Evolutionary conservation across 2,329 filamentous ascomycete species (phyloP), one percentile per base, ranked within the genome.

Genomic region (Hymenoscyphus repandus): DNA sequence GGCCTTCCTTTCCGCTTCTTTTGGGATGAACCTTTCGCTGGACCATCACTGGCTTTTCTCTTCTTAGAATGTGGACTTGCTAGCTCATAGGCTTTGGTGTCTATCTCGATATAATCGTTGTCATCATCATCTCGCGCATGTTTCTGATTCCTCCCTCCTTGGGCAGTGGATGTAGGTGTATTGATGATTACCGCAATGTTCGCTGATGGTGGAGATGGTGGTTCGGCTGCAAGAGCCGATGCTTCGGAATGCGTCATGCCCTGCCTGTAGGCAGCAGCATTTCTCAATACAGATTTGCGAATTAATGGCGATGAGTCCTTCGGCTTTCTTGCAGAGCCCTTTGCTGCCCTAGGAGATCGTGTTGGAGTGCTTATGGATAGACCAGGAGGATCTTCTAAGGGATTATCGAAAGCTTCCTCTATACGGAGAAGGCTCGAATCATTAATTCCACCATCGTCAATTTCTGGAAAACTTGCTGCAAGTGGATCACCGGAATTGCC

Each of bases 401-500:
- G 33, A 42, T 60, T 33, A 42, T 62, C 62, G 42, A 52, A 58
- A 45, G 56, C 51, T 33, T 51, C 47, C 43, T 64, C 58, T 6
- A 63, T 32, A 47, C 62, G 52, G 10, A 64, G 17, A 12, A 64
- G 51, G 44, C 63, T 65, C 12, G 60, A 61, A 31, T 65, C 61
- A 38, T 66, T 60, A 36, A 47, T 40, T 6, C 45, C 40, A 30
- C 31, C 36, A 36, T 36, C 37, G 32, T 47, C 45, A 7, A 27
- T 18, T 20, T 40, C 37, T n/a, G 37, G 13, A 6, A 18, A 60
- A 36, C 22, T 64, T 58, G 45, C 54, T 59, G 5, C 10, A 9
- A 30, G 6, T 31, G 13, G 12, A 15, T 18, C 18, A 13, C 10
- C 17, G 15, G 12, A 12, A 33, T 45, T 39, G 1, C 10, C 13